Percentiles rank a stretch among this genome's conserved stretches.
phyloP scores from a whole-genome alignment of 352 stramenopile species.

The Blastocystis sp. region DNA sequence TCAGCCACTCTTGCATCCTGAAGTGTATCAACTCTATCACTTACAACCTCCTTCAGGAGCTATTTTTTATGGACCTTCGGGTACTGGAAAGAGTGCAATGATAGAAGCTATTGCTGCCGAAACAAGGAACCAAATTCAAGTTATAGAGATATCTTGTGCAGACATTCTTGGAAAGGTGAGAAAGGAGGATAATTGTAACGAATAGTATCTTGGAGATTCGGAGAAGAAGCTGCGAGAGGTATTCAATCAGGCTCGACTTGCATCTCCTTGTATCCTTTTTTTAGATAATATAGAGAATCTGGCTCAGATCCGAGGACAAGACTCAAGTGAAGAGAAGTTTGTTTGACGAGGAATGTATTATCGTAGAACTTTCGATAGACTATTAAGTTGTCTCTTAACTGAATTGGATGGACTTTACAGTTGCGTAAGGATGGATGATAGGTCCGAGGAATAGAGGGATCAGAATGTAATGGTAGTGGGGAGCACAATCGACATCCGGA shows the following conservation, averaged over 20 bases:
- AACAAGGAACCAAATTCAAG: conserved; percentile 70
- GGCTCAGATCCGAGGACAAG: conserved; percentile 80
- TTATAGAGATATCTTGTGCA: conserved; percentile 82
- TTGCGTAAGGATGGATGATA: background rate
- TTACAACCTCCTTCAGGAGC: conserved; percentile 68
- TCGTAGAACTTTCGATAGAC: conserved; percentile 80
- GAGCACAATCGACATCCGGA: conserved; percentile 77
- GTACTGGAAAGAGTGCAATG: conserved; percentile 70
- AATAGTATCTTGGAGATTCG: conserved; percentile 77
- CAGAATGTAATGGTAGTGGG: conserved; percentile 77
- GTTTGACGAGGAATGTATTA: background rate
- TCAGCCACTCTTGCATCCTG: conserved; percentile 42
- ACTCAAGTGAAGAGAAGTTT: conserved; percentile 82
- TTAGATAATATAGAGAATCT: conserved; percentile 87
- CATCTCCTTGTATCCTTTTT: conserved; percentile 83
- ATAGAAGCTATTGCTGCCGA: conserved; percentile 58
- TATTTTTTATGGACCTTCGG: conserved; percentile 71
- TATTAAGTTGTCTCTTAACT: conserved; percentile 83
- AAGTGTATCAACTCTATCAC: conserved; percentile 19
- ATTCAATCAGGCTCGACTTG: conserved; percentile 80
- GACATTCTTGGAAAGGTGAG: conserved; percentile 83
- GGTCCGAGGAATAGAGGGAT: background rate
- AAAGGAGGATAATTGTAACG: background rate
- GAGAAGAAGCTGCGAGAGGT: conserved; percentile 82
- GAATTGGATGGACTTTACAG: conserved; percentile 83